These are phyloP conservation scores for Mycosarcoma mackinlayi DNA, from an alignment of 1,284 basidiomycete genomes.

Conservation along the genomic window DNA sequence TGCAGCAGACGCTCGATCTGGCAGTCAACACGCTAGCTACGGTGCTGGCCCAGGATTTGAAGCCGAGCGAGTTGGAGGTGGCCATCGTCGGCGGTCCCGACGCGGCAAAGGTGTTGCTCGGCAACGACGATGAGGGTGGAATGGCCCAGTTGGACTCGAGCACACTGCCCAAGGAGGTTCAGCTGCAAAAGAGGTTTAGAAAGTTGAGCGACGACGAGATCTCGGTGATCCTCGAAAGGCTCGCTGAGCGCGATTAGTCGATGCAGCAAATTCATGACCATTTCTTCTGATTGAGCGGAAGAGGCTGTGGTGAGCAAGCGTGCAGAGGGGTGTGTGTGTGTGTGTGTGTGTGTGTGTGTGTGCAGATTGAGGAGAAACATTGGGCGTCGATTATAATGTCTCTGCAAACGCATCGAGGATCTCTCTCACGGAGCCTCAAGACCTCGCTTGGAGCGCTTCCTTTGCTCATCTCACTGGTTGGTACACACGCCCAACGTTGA, in stretches of 20 bases:
- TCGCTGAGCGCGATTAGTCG: constrained; percentile 64
- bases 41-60: constrained; percentile 94
- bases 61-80: constrained; percentile 74
- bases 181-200: constrained; percentile 57
- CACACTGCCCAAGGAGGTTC: constrained; percentile 39
- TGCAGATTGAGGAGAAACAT: no score
- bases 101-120: constrained; percentile 21
- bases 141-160: constrained; percentile 23
- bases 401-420: no score
- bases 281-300: no score
- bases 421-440: no score
- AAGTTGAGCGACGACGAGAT: constrained; percentile 62
- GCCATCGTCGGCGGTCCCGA: constrained; percentile 69
- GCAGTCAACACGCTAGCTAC: constrained; percentile 94
- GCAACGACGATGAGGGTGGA: constrained; percentile 8
- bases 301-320: no score
- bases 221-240: constrained; percentile 58
- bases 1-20: constrained; percentile 74
- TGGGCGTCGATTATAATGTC: no score
- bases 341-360: no score
- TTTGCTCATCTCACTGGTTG: no score
- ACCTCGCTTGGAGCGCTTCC: no score
- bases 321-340: no score
- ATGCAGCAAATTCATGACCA: no score
- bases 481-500: no score